Conservation (phyloP, 2,329 filamentous ascomycete species). For the Cladosporium sp. region DNA sequence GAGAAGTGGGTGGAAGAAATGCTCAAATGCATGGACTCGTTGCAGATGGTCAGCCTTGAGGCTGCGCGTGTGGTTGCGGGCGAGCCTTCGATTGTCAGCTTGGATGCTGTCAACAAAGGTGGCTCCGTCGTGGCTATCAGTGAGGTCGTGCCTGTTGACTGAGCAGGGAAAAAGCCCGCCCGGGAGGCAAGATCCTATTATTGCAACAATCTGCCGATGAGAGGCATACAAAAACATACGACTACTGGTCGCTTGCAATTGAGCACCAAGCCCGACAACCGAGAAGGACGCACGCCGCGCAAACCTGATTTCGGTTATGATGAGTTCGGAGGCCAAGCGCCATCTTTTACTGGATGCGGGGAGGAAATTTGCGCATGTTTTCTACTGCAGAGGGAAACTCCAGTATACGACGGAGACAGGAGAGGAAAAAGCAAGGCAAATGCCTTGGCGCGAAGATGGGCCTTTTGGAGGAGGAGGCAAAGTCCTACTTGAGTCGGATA, state of each 20-base stretch:
- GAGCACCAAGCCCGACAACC: too few species aligned
- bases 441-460: too few species aligned
- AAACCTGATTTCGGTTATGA: too few species aligned
- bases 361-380: too few species aligned
- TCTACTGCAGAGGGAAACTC: too few species aligned
- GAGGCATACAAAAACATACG: neutral
- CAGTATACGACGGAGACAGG: too few species aligned
- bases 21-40: slow-evolving; percentile 36
- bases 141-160: slow-evolving; percentile 19
- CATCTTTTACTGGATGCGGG: too few species aligned
- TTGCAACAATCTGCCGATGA: neutral
- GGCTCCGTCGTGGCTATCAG: slow-evolving; percentile 18
- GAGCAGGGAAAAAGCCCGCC: neutral
- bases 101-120: slow-evolving; percentile 23
- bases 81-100: slow-evolving; percentile 15
- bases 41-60: slow-evolving; percentile 18
- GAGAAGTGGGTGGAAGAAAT: slow-evolving; percentile 39
- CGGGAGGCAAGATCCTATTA: neutral
- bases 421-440: too few species aligned
- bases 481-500: neutral
- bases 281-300: too few species aligned
- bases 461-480: too few species aligned
- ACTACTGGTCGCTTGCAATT: too few species aligned
- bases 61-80: slow-evolving; percentile 2
- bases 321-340: too few species aligned